Evolutionary conservation across 176 grass and related monocot species (phyloP).

Genomic region (Avena sativa): DNA sequence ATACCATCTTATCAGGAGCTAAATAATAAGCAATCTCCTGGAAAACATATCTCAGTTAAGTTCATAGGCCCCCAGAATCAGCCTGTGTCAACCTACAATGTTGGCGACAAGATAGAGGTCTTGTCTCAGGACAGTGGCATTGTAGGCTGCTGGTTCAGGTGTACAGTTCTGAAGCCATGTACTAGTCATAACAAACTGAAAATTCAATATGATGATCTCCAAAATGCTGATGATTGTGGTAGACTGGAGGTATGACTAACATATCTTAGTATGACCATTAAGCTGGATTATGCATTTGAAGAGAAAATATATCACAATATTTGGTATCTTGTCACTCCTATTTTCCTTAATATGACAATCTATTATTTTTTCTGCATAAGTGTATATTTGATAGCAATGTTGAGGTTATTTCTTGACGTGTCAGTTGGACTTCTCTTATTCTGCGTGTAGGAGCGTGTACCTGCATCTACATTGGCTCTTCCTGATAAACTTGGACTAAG

Average conservation of each 20-base stretch:
- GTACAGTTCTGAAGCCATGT: conserved; percentile 77
- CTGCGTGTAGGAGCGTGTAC: conserved; percentile 49
- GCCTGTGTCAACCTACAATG: conserved; percentile 53
- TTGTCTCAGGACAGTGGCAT: conserved; percentile 96
- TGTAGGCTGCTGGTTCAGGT: conserved; percentile 98
- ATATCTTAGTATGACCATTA: conserved; percentile 28
- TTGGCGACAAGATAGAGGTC: conserved; percentile 85
- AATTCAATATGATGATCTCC: conserved; percentile 89
- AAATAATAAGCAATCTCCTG: conserved; percentile 41
- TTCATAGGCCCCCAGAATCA: conserved; percentile 59
- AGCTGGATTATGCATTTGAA: conserved; percentile 14
- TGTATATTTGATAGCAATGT: conserved; percentile 6
- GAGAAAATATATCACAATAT: background rate
- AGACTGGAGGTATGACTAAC: conserved; percentile 71
- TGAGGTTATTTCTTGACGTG: conserved; percentile 15
- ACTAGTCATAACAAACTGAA: conserved; percentile 79
- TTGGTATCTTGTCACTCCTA: background rate
- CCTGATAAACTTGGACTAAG: conserved; percentile 82
- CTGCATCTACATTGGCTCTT: conserved; percentile 70
- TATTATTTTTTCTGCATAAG: conserved; percentile 14
- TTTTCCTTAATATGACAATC: background rate
- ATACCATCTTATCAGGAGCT: conserved; percentile 62
- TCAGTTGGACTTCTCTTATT: conserved; percentile 13
- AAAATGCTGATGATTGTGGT: conserved; percentile 81
- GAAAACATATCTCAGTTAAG: conserved; percentile 55